Evolutionary conservation across 352 stramenopile genomes (phyloP).

Genomic region (Phytophthora citricola): DNA sequence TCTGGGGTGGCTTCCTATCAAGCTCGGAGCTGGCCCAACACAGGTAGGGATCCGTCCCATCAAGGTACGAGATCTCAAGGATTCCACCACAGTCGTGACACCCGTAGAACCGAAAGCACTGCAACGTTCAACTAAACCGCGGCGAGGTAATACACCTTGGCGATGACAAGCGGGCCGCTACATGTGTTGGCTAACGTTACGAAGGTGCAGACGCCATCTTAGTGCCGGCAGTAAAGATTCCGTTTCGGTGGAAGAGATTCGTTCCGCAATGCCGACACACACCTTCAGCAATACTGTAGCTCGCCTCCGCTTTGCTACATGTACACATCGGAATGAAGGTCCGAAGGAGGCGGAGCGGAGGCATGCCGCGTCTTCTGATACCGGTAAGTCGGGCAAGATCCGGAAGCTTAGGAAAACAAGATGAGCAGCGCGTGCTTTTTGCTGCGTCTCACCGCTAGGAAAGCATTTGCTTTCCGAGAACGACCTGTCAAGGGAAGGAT

Average conservation of each 20-base stretch:
- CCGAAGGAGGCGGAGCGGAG: not conserved
- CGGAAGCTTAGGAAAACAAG: slow-evolving; percentile 21
- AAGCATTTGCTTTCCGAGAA: slow-evolving; percentile 41
- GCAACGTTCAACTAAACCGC: slow-evolving; percentile 11
- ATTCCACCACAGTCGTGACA: slow-evolving; percentile 17
- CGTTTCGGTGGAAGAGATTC: slow-evolving; percentile 18
- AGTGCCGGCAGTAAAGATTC: not conserved
- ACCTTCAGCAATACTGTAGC: not conserved
- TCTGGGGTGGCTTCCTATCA: slow-evolving; percentile 17
- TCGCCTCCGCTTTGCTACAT: slow-evolving; percentile 14
- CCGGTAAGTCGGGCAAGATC: slow-evolving; percentile 27
- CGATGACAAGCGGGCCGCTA: not conserved
- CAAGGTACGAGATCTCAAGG: slow-evolving; percentile 19
- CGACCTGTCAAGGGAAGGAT: not conserved
- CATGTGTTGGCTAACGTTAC: slow-evolving; percentile 19
- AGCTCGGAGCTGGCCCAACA: not conserved
- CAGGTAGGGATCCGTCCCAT: slow-evolving; percentile 31
- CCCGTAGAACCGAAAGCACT: slow-evolving; percentile 6
- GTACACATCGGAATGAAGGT: slow-evolving; percentile 20
- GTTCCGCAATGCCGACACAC: not conserved
- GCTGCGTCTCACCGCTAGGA: slow-evolving; percentile 32
- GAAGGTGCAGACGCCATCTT: slow-evolving; percentile 7
- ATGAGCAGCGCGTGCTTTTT: slow-evolving; percentile 21
- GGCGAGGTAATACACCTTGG: slow-evolving; percentile 4
- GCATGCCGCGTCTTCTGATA: slow-evolving; percentile 2